Conservation (phyloP, 345 rosid species). For the Gossypium anomalum region DNA sequence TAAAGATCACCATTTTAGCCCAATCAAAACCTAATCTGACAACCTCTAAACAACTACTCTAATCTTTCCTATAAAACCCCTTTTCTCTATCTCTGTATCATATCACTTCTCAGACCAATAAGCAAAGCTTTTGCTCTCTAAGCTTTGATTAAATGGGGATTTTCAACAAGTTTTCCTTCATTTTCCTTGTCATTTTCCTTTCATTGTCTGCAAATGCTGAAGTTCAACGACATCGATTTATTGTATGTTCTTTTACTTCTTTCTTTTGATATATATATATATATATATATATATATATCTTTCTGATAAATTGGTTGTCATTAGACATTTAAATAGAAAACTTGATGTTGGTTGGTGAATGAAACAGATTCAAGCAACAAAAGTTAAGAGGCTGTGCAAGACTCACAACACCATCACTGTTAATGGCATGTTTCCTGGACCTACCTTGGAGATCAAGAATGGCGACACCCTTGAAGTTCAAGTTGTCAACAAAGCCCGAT, state of each 20-base stretch:
- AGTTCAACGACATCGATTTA: slow-evolving; percentile 59
- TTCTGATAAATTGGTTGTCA: background rate
- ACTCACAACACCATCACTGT: slow-evolving; percentile 76
- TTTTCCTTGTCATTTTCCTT: slow-evolving; percentile 36
- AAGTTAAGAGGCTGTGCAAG: slow-evolving; percentile 93
- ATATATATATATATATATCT: background rate
- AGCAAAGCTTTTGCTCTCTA: background rate
- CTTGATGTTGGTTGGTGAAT: background rate
- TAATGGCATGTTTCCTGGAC: slow-evolving; percentile 90
- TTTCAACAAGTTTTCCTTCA: slow-evolving; percentile 2
- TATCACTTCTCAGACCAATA: background rate
- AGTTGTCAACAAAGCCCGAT: slow-evolving; percentile 59
- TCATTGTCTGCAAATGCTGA: slow-evolving; percentile 40
- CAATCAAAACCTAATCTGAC: slow-evolving; percentile 64
- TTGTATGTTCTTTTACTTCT: background rate
- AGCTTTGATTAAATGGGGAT: slow-evolving; percentile 15
- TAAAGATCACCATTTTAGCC: slow-evolving; percentile 17
- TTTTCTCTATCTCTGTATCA: background rate
- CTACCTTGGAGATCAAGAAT: slow-evolving; percentile 65
- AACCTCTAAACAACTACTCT: slow-evolving; percentile 32
- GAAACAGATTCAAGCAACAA: slow-evolving; percentile 67
- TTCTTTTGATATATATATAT: background rate
- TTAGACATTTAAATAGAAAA: background rate
- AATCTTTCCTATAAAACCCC: slow-evolving; percentile 20
- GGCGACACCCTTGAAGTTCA: slow-evolving; percentile 72